Base-by-base conservation (phyloP, 305 asterid species). In the Coffea humblotiana region DNA sequence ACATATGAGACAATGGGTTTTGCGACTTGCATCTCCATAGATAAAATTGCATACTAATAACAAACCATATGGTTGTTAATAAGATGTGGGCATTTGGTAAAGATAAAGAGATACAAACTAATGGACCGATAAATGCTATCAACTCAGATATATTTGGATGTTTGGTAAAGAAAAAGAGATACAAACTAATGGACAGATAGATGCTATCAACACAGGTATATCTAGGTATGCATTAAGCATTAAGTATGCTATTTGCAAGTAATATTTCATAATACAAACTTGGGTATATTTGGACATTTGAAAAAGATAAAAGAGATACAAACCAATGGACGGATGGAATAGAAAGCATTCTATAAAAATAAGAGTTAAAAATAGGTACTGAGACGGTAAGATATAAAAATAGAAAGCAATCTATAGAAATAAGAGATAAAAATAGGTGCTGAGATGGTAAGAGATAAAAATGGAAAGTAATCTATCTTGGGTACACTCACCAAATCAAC, bases 1-100 rank as follows among this genome's bases (percentile, higher is more conserved):
- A 97, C 99, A 32, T 96, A 98, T 84, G 99, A 96, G 88, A 96
- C 99, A 19, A 94, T 96, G 99, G 99, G 99, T 67, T 96, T 97
- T 70, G 97, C 97, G 52, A 90, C 96, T 74, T 83, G 92, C 85
- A 96, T 96, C 83, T 96, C 97, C 86, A 94, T 98, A 0, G 98
- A 95, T 87, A 95, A 95, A 90, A 95, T 97, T 13, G 98, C 78
- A 94, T 98, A 13, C 79, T 96, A 83, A 96, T 97, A 48, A 94
- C 99, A 68, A 96, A 96, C 87, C 92, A 89, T 83, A 96, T 96
- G 99, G 97, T 91, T 56, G 97, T 96, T 72, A 88, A 82, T 81
- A 96, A 94, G 89, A 85, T 86, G 77, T 96, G 97, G 96, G 84
- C 90, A 29, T 87, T 89, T 61, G 95, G 86, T 61, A 82, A 87